Base-by-base conservation (phyloP, 1,139 yeast genomes). In the Debaryomyces psychrophilus region DNA sequence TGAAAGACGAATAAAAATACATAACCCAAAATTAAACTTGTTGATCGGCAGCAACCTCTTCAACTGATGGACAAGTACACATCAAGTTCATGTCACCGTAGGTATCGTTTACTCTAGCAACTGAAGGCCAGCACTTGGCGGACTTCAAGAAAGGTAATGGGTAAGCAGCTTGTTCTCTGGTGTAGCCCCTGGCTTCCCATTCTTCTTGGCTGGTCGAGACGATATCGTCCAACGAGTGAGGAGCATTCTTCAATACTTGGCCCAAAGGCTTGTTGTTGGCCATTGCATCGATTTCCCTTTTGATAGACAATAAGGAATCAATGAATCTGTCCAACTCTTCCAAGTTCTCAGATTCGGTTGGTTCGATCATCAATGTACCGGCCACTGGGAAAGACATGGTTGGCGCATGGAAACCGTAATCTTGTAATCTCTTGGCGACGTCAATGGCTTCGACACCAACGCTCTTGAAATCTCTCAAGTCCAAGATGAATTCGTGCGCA, bases 311-410 rank as follows among this genome's bases (percentile, higher is more conserved):
- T 76, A 93, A 79, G 2, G 98, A 83, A 51, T 90, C 93, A 51
- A 90, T 84, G 68, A 93, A 93, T 60, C 97, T 80, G 68, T 93
- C 95, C 56, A 93, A 76, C 71, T 93, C 99, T 46, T 77, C 87
- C 61, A 87, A 71, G 62, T 90, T 84, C 71, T 93, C 99, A 18
- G 95, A 85, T 69, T 93, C 99, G 4, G 99, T 93, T 49, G 99
- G 99, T 71, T 93, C 99, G 55, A 93, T 85, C 99, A 93, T 93
- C 57, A 93, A 78, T 3, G 99, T 93, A 50, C 96, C 96, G 9
- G 97, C 92, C 44, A 93, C 96, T 18, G 99, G 99, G 88, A 95
- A 93, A 1, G 98, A 93, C 90, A 93, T 85, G 42, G 99, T 93
- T 55, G 99, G 99, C 0, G 97, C 97, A 68, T 93, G 99, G 84